phyloP scores from a whole-genome alignment of 139 green algal genomes.

The Deuterostichococcus epilithicus region DNA sequence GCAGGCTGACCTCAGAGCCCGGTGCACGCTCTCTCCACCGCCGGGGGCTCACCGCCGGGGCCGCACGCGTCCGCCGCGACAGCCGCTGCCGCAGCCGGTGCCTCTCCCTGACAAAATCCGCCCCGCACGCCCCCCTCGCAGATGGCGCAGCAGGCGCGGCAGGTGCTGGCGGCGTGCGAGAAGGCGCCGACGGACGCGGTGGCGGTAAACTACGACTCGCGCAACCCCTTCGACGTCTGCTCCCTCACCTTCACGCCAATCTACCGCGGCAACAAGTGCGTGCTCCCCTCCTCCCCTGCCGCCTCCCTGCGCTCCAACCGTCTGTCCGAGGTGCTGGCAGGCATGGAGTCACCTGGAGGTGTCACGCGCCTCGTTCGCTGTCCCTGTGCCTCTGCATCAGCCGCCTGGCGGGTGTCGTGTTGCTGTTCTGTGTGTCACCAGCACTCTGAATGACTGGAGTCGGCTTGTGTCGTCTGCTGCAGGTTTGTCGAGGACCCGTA shows the following conservation, averaged over 20 bases:
- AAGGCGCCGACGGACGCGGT: conserved; percentile 81
- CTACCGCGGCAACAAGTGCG: conserved; percentile 63
- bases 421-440: neutral
- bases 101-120: neutral
- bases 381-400: no score
- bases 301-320: no score
- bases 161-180: conserved; percentile 93
- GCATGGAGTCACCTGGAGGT: no score
- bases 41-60: no score
- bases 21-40: no score
- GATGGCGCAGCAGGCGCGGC: conserved; percentile 72
- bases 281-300: no score
- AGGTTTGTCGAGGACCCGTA: conserved; percentile 72
- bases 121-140: conserved; percentile 18
- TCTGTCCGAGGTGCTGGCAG: no score
- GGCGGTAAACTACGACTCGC: conserved; percentile 91
- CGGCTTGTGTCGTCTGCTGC: no score
- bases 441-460: neutral
- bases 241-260: conserved; percentile 91
- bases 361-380: no score
- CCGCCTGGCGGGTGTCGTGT: neutral
- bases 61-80: no score
- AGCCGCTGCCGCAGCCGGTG: no score
- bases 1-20: no score
- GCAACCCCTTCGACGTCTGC: conserved; percentile 98